phyloP scores from a whole-genome alignment of 2,329 filamentous ascomycete species.

The Parastagonospora nodorum region DNA sequence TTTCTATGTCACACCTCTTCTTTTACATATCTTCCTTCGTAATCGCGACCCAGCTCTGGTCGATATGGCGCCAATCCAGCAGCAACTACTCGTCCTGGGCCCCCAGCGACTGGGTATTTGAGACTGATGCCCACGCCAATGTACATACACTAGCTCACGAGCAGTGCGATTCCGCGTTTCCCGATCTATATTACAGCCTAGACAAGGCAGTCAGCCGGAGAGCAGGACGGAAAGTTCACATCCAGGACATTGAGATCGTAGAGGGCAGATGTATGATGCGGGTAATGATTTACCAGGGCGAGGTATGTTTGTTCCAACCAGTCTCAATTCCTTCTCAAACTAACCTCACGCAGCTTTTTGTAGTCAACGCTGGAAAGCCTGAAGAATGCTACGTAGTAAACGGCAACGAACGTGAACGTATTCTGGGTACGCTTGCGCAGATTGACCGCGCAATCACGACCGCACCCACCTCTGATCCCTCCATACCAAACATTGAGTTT shows the following conservation, averaged over 20 bases:
- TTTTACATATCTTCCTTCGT: slow-evolving; percentile 39
- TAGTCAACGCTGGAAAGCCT: slow-evolving; percentile 36
- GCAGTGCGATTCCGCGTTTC: slow-evolving; percentile 40
- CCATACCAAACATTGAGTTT: slow-evolving; percentile 39
- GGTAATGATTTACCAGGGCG: slow-evolving; percentile 36
- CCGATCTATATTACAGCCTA: slow-evolving; percentile 37
- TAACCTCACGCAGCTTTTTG: slow-evolving; percentile 32
- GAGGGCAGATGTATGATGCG: slow-evolving; percentile 40
- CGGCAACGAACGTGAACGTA: slow-evolving; percentile 42
- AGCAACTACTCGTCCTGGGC: slow-evolving; percentile 18
- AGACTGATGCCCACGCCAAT: slow-evolving; percentile 38
- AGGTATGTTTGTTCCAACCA: slow-evolving; percentile 22
- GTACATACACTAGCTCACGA: slow-evolving; percentile 39
- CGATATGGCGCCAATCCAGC: slow-evolving; percentile 33
- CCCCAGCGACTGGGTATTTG: slow-evolving; percentile 28
- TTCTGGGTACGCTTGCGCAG: slow-evolving; percentile 40
- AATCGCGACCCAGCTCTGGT: slow-evolving; percentile 35
- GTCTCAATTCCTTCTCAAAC: not conserved
- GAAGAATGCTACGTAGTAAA: slow-evolving; percentile 41
- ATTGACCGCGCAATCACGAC: slow-evolving; percentile 39
- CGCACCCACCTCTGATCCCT: slow-evolving; percentile 30
- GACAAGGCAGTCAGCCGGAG: slow-evolving; percentile 30
- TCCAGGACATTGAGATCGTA: slow-evolving; percentile 34
- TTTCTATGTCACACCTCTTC: slow-evolving; percentile 32
- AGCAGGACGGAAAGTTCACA: slow-evolving; percentile 32